Percentiles rank a stretch among this genome's conserved stretches.
These are phyloP conservation scores for Leptodontidium sp. DNA, from an alignment of 2,329 filamentous ascomycete genomes.

Conservation along the genomic window DNA sequence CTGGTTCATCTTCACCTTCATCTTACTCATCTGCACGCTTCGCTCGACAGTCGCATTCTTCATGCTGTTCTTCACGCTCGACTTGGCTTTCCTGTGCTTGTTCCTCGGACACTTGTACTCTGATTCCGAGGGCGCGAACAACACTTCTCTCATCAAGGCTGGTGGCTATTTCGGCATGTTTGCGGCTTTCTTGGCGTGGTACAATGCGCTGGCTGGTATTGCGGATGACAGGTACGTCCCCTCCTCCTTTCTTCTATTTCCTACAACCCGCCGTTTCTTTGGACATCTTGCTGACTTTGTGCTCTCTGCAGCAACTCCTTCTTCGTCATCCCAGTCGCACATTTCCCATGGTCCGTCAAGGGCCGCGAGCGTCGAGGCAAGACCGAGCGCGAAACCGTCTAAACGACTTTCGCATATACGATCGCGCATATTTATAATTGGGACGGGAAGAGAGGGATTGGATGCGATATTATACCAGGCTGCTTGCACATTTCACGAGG, in stretches of 20 bases:
- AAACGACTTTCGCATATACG: constrained; percentile 19
- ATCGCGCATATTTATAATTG: not conserved
- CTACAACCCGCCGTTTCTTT: not conserved
- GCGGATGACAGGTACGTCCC: constrained; percentile 69
- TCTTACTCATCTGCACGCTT: constrained; percentile 64
- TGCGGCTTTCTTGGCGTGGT: constrained; percentile 85
- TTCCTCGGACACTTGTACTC: constrained; percentile 51
- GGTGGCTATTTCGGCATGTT: constrained; percentile 84
- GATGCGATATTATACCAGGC: constrained; percentile 8
- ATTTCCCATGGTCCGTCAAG: constrained; percentile 94
- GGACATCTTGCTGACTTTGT: constrained; percentile 17
- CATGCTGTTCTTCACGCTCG: constrained; percentile 65
- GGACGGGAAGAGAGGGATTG: not conserved
- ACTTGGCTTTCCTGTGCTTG: constrained; percentile 64
- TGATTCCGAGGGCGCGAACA: constrained; percentile 47
- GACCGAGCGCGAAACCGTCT: constrained; percentile 51
- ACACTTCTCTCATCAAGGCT: constrained; percentile 66
- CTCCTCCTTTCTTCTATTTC: not conserved
- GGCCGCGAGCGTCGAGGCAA: constrained; percentile 65
- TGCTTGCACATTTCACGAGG: not conserved
- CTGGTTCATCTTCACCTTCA: constrained; percentile 70
- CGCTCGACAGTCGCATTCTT: constrained; percentile 68
- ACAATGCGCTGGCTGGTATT: constrained; percentile 84
- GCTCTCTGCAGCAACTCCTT: constrained; percentile 72
- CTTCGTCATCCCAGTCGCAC: constrained; percentile 90